A percentile compares a stretch with the other conserved stretches of the same genome.
phyloP scores from a whole-genome alignment of 352 stramenopile genomes.

The Pythium biforme region DNA sequence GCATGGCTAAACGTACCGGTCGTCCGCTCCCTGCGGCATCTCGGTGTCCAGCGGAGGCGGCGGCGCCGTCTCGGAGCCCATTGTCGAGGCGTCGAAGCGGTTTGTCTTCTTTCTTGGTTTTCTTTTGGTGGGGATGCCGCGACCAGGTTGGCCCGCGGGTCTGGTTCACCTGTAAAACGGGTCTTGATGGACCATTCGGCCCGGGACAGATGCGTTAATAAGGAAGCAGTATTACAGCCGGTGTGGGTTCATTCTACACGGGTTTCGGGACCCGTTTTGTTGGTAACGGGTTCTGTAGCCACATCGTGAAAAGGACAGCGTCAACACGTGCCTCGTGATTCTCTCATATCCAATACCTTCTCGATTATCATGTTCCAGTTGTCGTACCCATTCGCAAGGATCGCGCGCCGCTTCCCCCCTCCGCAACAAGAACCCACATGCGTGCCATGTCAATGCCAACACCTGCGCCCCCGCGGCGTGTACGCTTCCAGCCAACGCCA shows the following conservation, averaged over 20 bases:
- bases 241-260: neutral
- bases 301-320: slow-evolving; percentile 10
- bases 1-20: slow-evolving; percentile 16
- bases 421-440: neutral
- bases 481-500: slow-evolving; percentile 10
- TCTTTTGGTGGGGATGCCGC: neutral
- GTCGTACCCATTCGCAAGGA: slow-evolving; percentile 9
- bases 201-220: too few species aligned
- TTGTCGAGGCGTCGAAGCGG: slow-evolving; percentile 3
- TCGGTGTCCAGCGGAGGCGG: slow-evolving; percentile 5
- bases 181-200: too few species aligned
- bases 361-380: neutral
- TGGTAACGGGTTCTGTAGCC: slow-evolving; percentile 18
- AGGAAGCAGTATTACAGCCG: too few species aligned
- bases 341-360: neutral
- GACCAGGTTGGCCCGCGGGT: slow-evolving; percentile 2
- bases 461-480: neutral
- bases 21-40: slow-evolving; percentile 10
- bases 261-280: neutral
- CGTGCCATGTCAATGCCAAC: neutral
- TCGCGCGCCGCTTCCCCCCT: slow-evolving; percentile 1
- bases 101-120: neutral
- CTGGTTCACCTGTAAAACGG: neutral
- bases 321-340: slow-evolving; percentile 2
- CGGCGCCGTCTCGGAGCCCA: slow-evolving; percentile 13